Conservation (phyloP, 257 asterid species). For the Solanum tacnaense region DNA sequence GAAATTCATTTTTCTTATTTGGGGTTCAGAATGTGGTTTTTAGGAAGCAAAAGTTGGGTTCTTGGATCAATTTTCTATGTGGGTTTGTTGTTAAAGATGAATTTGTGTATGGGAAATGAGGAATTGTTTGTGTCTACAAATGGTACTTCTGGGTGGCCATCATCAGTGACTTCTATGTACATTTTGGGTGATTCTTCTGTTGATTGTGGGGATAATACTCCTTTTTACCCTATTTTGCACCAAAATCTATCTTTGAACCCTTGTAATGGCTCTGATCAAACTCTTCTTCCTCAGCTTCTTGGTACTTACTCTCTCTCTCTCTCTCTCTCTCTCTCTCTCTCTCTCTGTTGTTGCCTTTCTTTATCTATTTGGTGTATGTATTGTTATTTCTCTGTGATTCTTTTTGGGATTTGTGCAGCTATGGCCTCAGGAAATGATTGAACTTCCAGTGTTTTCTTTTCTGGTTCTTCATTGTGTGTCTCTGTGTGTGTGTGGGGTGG, state of each 20-base stretch:
- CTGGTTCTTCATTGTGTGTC: neutral
- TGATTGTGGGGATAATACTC: slow-evolving; percentile 60
- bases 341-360: neutral
- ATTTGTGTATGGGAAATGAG: neutral
- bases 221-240: slow-evolving; percentile 25
- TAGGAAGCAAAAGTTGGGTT: slow-evolving; percentile 7
- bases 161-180: slow-evolving; percentile 33
- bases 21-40: neutral
- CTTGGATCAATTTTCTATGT: slow-evolving; percentile 1
- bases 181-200: slow-evolving; percentile 66
- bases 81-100: slow-evolving; percentile 2
- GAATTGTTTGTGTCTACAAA: slow-evolving; percentile 4
- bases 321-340: neutral
- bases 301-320: slow-evolving; percentile 23
- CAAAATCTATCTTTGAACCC: slow-evolving; percentile 38
- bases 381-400: neutral
- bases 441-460: neutral
- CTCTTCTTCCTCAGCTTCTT: slow-evolving; percentile 55
- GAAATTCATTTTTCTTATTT: neutral
- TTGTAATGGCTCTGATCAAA: slow-evolving; percentile 54
- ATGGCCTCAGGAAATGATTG: neutral
- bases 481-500: neutral
- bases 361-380: neutral
- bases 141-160: slow-evolving; percentile 1
- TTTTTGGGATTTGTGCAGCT: neutral